Base-by-base conservation (phyloP, 306 rosid species). In the Cicer arietinum region DNA sequence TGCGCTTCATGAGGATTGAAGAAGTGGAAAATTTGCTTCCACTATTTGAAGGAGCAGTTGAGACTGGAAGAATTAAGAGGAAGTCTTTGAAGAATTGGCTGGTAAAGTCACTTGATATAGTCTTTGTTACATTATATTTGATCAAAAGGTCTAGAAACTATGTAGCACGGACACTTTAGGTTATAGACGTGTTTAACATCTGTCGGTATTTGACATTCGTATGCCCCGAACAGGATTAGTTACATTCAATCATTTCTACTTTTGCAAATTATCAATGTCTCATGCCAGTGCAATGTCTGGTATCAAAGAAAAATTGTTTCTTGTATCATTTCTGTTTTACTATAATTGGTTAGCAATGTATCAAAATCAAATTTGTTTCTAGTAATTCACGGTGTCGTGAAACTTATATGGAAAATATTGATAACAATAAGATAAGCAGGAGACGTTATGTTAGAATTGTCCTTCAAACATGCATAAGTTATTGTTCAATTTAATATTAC, bases 1-100 rank as follows among this genome's bases (percentile, higher is more conserved):
- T 80, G 85, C 86, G 87, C 53, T 90, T 93, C 81, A 78, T 90
- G 89, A 89, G 39, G 13, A 84, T 16, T 50, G 90, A 93, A 71
- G 98, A 89, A 78, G 90, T 90, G 25, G 90, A 90, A 48, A 88
- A 79, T 65, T 74, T 93, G 71, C 50, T 93, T 69, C 90, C 87
- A 22, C 80, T 85, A 48, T 89, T 93, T 86, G 93, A 89, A 88
- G 96, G 93, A 66, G 90, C 88, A 10, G 87, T 50, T n/a, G 91
- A 78, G 68, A 86, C 83, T 2, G 82, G 91, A 58, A 90, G 77
- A 84, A 86, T 93, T 63, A 90, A 75, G 85, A 90, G 92, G 77
- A 93, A 90, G 81, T 44, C 85, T 79, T 67, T 93, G 37, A 93
- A 89, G 85, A 93, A 85, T 41, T 93, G 95, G 98, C 85, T 90